A percentile compares a stretch with the other conserved stretches of the same genome.
Evolutionary conservation across 495 filamentous ascomycete species (phyloP).

Genomic region (Cryomyces antarcticus): DNA sequence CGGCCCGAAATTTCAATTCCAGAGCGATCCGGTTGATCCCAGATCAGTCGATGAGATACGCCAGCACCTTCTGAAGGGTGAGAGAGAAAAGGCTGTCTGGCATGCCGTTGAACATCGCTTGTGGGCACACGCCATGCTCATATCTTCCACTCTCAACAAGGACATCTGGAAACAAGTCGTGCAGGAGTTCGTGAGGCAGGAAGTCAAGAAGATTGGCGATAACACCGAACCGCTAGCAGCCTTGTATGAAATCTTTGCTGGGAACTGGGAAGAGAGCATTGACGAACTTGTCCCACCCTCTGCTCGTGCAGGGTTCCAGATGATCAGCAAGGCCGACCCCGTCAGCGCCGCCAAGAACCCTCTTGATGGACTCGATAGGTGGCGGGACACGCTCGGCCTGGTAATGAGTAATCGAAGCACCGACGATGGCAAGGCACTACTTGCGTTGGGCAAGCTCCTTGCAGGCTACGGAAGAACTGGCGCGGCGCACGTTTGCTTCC

Average conservation of each 20-base stretch:
- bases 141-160: conserved; percentile 53
- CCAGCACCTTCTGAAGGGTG: conserved; percentile 49
- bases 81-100: conserved; percentile 87
- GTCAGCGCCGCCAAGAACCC: conserved; percentile 47
- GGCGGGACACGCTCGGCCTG: conserved; percentile 75
- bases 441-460: conserved; percentile 67
- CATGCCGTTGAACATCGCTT: conserved; percentile 77
- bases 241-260: conserved; percentile 80
- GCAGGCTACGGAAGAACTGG: conserved; percentile 70
- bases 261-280: conserved; percentile 82
- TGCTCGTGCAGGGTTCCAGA: conserved; percentile 75
- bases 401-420: conserved; percentile 71
- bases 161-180: conserved; percentile 76
- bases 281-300: conserved; percentile 94
- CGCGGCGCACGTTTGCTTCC: conserved; percentile 75
- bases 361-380: conserved; percentile 70
- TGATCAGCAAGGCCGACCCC: conserved; percentile 50
- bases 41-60: conserved; percentile 48
- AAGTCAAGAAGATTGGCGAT: conserved; percentile 58
- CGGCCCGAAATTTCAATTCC: conserved; percentile 4
- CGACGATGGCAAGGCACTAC: conserved; percentile 55
- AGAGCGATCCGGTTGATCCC: conserved; percentile 43
- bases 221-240: conserved; percentile 74
- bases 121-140: conserved; percentile 90
- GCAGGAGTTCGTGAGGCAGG: conserved; percentile 81